phyloP scores from a whole-genome alignment of 2,329 filamentous ascomycete species.

The Calonectria naviculata region DNA sequence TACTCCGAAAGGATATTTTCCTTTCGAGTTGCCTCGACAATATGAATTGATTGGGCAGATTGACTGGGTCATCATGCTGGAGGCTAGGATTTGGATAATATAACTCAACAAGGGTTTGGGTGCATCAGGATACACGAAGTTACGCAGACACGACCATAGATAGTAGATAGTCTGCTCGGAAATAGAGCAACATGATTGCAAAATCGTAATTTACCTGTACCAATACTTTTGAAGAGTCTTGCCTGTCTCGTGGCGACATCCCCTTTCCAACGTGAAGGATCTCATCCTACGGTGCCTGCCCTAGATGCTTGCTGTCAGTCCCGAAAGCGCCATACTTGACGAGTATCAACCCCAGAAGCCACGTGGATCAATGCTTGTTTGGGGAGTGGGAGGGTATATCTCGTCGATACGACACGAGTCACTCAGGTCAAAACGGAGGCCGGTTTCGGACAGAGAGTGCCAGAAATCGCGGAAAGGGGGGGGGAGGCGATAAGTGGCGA shows the following conservation, averaged over 20 bases:
- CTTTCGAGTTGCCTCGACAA: not conserved
- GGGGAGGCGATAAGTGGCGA: not conserved
- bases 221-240: not conserved
- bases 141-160: conserved; percentile 22
- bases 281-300: not conserved
- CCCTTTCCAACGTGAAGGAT: not conserved
- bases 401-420: not conserved
- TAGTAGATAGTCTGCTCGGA: conserved; percentile 4
- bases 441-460: not conserved
- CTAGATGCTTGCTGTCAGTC: not conserved
- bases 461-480: not conserved
- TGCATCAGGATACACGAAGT: conserved; percentile 3
- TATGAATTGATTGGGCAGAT: not conserved
- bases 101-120: not conserved
- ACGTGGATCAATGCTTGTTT: not conserved
- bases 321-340: not conserved
- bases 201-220: conserved; percentile 1
- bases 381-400: not conserved
- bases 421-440: not conserved
- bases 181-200: not conserved
- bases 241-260: not conserved
- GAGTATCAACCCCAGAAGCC: not conserved
- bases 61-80: not conserved
- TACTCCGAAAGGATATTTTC: not conserved
- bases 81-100: not conserved